Percentiles rank a stretch among this genome's conserved stretches.
phyloP scores from a whole-genome alignment of 495 filamentous ascomycete species.

The Penicillium malachiteum region DNA sequence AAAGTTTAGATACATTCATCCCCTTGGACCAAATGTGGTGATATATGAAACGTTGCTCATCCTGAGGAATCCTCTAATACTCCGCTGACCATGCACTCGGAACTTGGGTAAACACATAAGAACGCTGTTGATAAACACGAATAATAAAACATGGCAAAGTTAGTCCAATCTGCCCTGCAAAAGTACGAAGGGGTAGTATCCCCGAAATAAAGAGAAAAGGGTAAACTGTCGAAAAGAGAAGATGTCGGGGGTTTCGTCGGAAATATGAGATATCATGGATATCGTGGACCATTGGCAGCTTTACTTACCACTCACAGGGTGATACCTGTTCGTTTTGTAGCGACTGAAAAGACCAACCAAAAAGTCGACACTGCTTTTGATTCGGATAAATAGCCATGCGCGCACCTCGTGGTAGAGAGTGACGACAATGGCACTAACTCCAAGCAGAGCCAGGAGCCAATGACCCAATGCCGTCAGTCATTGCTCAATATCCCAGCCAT shows the following conservation, averaged over 20 bases:
- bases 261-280: not conserved
- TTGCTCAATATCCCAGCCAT: slow-evolving; percentile 71
- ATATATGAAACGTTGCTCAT: slow-evolving; percentile 14
- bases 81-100: slow-evolving; percentile 26
- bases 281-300: not conserved
- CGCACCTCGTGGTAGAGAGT: slow-evolving; percentile 27
- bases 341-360: slow-evolving; percentile 7
- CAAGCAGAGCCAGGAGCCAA: slow-evolving; percentile 16
- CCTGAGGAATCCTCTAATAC: slow-evolving; percentile 13
- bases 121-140: slow-evolving; percentile 16
- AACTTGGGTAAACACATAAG: slow-evolving; percentile 9
- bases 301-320: slow-evolving; percentile 13
- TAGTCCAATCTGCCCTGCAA: not conserved
- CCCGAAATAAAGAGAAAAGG: no score
- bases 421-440: slow-evolving; percentile 15
- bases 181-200: no score
- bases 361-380: slow-evolving; percentile 7
- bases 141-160: slow-evolving; percentile 25
- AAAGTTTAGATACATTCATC: not conserved
- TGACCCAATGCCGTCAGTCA: slow-evolving; percentile 36
- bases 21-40: not conserved
- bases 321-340: slow-evolving; percentile 8
- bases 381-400: slow-evolving; percentile 7
- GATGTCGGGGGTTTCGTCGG: no score
- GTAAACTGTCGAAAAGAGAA: no score